Evolutionary conservation across 2,329 filamentous ascomycete species (phyloP).

Genomic region (Hypoxylon sp.): DNA sequence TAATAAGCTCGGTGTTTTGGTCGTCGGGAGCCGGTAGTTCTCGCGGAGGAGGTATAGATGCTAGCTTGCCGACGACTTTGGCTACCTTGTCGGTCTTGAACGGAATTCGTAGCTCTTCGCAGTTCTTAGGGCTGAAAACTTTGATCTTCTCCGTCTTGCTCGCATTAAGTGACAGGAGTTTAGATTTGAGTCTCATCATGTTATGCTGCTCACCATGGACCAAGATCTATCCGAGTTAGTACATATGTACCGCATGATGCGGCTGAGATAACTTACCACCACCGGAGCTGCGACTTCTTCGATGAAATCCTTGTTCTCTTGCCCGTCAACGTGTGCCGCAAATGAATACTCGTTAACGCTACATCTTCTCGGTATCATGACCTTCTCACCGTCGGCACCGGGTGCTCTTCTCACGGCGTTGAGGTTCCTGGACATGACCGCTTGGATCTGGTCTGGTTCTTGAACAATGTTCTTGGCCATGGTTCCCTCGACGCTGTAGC

Average conservation of each 20-base stretch:
- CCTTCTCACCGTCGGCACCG: constrained; percentile 78
- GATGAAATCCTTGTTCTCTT: constrained; percentile 96
- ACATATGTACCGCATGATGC: not conserved
- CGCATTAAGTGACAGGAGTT: constrained; percentile 89
- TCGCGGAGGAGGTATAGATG: constrained; percentile 75
- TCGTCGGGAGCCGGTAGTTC: constrained; percentile 45
- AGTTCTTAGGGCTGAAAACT: constrained; percentile 92
- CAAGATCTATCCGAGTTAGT: constrained; percentile 70
- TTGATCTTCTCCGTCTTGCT: constrained; percentile 84
- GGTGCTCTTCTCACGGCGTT: constrained; percentile 69
- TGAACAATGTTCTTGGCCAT: constrained; percentile 97
- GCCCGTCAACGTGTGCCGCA: constrained; percentile 94
- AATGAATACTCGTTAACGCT: constrained; percentile 95
- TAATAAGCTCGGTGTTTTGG: constrained; percentile 66
- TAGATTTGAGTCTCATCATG: constrained; percentile 96
- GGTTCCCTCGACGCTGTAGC: constrained; percentile 97
- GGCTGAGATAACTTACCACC: constrained; percentile 70
- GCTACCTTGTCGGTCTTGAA: constrained; percentile 96
- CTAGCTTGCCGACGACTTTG: constrained; percentile 94
- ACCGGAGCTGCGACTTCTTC: constrained; percentile 92
- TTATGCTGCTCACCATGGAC: constrained; percentile 98
- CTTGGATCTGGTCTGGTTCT: constrained; percentile 93
- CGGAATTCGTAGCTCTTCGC: constrained; percentile 91
- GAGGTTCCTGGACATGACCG: constrained; percentile 82
- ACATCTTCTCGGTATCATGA: constrained; percentile 90